A percentile compares a stretch with the other conserved stretches of the same genome.
Conservation (phyloP, 2,329 filamentous ascomycete species). For the Cordyceps militaris region DNA sequence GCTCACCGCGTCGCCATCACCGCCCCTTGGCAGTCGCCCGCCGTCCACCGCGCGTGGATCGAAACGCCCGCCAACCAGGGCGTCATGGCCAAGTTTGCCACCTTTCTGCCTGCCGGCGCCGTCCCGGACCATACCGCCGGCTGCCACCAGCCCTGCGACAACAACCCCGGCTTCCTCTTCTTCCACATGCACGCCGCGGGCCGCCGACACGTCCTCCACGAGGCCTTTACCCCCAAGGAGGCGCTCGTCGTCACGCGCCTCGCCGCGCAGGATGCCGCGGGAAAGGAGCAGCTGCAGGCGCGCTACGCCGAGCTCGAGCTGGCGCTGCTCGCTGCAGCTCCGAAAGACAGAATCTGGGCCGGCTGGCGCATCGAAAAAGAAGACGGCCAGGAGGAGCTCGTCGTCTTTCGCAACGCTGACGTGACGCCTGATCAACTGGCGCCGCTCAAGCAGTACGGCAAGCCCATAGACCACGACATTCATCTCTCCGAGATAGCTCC, state of each 20-base stretch:
- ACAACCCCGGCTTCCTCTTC: constrained; percentile 27
- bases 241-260: constrained; percentile 31
- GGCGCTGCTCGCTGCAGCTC: constrained; percentile 23
- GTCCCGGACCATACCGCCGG: constrained; percentile 6
- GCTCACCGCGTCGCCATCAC: constrained; percentile 34
- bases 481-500: constrained; percentile 1
- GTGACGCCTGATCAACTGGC: constrained; percentile 29
- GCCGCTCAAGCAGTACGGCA: constrained; percentile 15
- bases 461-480: not conserved
- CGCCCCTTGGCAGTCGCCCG: constrained; percentile 37
- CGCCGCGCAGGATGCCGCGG: constrained; percentile 23
- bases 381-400: constrained; percentile 28
- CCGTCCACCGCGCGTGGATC: constrained; percentile 37
- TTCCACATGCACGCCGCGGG: constrained; percentile 35
- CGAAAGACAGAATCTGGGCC: constrained; percentile 27
- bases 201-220: constrained; percentile 18
- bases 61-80: constrained; percentile 32
- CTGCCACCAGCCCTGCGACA: constrained; percentile 26
- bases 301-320: constrained; percentile 28
- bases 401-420: constrained; percentile 34
- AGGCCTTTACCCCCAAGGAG: constrained; percentile 20
- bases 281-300: constrained; percentile 26
- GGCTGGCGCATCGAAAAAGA: constrained; percentile 38
- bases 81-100: constrained; percentile 27
- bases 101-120: constrained; percentile 23